Evolutionary conservation across 2,329 filamentous ascomycete genomes (phyloP).

Genomic region (Ceratocystiopsis sp.): DNA sequence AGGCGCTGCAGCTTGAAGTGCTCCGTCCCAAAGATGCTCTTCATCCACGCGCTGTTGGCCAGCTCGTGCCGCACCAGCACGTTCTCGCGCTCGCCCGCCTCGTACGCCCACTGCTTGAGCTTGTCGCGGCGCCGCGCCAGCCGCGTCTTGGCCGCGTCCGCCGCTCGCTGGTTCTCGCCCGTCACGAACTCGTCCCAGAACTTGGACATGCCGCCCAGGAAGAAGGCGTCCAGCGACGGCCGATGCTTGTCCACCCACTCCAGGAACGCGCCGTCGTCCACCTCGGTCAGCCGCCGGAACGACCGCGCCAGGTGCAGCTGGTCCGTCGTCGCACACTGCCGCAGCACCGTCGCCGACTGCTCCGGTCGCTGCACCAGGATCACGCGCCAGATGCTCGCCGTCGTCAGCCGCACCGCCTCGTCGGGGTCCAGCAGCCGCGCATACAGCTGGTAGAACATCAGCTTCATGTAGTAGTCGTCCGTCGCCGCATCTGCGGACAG

Average conservation of each 20-base stretch:
- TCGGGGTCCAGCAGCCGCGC: slow-evolving; percentile 63
- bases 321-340: slow-evolving; percentile 48
- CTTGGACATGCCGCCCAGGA: slow-evolving; percentile 65
- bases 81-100: slow-evolving; percentile 52
- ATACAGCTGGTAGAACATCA: slow-evolving; percentile 89
- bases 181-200: slow-evolving; percentile 79
- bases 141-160: slow-evolving; percentile 55
- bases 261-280: slow-evolving; percentile 80
- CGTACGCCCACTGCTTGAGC: slow-evolving; percentile 61
- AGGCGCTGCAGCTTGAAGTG: slow-evolving; percentile 80
- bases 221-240: slow-evolving; percentile 60
- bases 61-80: slow-evolving; percentile 68
- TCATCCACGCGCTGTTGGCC: slow-evolving; percentile 79
- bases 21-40: slow-evolving; percentile 86
- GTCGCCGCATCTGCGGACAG: slow-evolving; percentile 42
- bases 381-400: slow-evolving; percentile 78
- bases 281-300: slow-evolving; percentile 68
- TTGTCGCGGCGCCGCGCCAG: slow-evolving; percentile 64
- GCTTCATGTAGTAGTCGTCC: slow-evolving; percentile 65
- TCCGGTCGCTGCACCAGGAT: slow-evolving; percentile 84
- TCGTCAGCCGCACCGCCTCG: slow-evolving; percentile 50
- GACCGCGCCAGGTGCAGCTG: slow-evolving; percentile 56
- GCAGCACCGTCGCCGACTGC: slow-evolving; percentile 59
- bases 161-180: slow-evolving; percentile 63
- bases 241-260: slow-evolving; percentile 76